phyloP scores from a whole-genome alignment of 2,329 filamentous ascomycete species.

The Verruconis gallopava region DNA sequence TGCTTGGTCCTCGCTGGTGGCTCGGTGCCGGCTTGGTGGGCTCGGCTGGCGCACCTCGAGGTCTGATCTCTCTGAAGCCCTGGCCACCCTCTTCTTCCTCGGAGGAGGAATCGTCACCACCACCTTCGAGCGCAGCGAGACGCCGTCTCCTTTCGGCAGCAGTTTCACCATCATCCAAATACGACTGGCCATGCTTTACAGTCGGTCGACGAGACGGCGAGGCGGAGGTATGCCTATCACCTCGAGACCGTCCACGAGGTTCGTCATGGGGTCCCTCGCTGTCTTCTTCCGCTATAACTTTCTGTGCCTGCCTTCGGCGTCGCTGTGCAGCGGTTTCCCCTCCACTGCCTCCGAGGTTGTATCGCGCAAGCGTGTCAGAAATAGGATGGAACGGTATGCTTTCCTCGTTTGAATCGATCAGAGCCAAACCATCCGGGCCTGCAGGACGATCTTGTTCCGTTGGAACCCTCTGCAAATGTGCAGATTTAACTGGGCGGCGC shows the following conservation, averaged over 20 bases:
- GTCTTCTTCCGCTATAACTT: not conserved
- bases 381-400: constrained; percentile 37
- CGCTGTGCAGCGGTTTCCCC: constrained; percentile 21
- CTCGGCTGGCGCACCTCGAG: too few species aligned
- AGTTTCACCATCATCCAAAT: constrained; percentile 46
- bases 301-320: constrained; percentile 8
- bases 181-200: constrained; percentile 9
- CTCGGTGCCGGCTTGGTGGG: not conserved
- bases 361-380: constrained; percentile 20
- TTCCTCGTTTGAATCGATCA: constrained; percentile 33
- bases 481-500: constrained; percentile 20
- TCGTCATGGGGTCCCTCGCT: not conserved
- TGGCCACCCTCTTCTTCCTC: constrained; percentile 42
- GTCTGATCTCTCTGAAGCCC: constrained; percentile 30
- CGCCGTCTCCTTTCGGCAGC: constrained; percentile 61
- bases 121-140: constrained; percentile 58
- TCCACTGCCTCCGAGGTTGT: constrained; percentile 15
- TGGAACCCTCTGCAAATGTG: constrained; percentile 14
- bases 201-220: constrained; percentile 8
- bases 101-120: constrained; percentile 28
- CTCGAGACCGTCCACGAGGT: not conserved
- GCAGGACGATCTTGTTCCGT: constrained; percentile 16
- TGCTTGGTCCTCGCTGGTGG: not conserved
- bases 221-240: constrained; percentile 11
- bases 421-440: constrained; percentile 27